Evolutionary conservation across 352 stramenopile genomes (phyloP).

Genomic region (Globisporangium sylvaticum): DNA sequence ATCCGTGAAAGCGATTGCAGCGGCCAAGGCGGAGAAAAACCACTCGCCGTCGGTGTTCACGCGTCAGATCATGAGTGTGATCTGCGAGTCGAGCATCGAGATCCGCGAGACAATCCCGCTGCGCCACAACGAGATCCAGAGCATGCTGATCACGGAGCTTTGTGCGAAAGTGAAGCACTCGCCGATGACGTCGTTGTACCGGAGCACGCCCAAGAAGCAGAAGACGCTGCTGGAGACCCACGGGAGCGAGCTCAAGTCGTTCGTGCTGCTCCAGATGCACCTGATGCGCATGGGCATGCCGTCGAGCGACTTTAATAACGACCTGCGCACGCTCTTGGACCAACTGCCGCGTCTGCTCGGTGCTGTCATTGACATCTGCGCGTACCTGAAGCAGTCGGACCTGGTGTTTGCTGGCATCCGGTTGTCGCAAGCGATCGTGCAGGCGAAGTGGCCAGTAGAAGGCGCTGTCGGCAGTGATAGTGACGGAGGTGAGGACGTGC

Average conservation of each 20-base stretch:
- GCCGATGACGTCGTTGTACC: conserved; percentile 52
- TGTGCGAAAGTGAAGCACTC: conserved; percentile 58
- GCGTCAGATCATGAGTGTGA: conserved; percentile 38
- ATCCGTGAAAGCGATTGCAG: conserved; percentile 24
- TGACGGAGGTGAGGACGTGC: conserved; percentile 9
- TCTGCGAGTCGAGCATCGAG: conserved; percentile 84
- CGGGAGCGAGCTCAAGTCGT: conserved; percentile 79
- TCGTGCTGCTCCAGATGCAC: conserved; percentile 94
- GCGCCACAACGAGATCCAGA: conserved; percentile 97
- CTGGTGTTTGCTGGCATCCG: conserved; percentile 54
- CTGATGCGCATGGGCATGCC: conserved; percentile 90
- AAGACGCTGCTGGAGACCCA: conserved; percentile 64
- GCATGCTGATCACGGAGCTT: conserved; percentile 46
- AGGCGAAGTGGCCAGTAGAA: conserved; percentile 42
- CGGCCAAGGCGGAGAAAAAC: conserved; percentile 13
- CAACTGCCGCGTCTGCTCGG: conserved; percentile 94
- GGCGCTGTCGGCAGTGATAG: not conserved
- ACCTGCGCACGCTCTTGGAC: conserved; percentile 95
- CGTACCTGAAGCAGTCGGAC: conserved; percentile 41
- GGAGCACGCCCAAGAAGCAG: conserved; percentile 41
- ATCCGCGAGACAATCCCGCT: conserved; percentile 94
- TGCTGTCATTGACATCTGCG: conserved; percentile 89
- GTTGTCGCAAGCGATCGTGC: conserved; percentile 52
- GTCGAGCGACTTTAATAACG: conserved; percentile 98
- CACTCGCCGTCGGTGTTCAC: conserved; percentile 19